Conservation (phyloP, 352 stramenopile species). For the Globisporangium okanoganense region DNA sequence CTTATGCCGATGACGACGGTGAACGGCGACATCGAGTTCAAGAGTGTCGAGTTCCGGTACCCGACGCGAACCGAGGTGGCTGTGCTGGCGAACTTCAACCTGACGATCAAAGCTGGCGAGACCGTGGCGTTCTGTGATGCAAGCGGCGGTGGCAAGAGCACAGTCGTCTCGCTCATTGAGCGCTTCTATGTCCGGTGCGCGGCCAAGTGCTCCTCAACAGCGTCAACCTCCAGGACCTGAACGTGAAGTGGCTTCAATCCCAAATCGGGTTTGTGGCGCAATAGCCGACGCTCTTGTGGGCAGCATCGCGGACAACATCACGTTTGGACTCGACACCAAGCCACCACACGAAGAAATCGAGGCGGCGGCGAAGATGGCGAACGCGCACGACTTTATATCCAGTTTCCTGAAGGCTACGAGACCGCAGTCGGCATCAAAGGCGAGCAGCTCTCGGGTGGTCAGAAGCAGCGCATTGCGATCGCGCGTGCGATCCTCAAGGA, state of each 20-base stretch:
- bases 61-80: not conserved
- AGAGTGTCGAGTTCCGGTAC: conserved; percentile 11
- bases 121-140: not conserved
- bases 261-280: not conserved
- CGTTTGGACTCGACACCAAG: conserved; percentile 33
- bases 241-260: not conserved
- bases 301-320: conserved; percentile 1
- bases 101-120: not conserved
- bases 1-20: conserved; percentile 4
- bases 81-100: not conserved
- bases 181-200: not conserved
- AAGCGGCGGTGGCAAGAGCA: not conserved
- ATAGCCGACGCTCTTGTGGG: not conserved
- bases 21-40: conserved; percentile 15
- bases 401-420: conserved; percentile 67
- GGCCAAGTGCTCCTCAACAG: conserved; percentile 12
- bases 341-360: conserved; percentile 44
- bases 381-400: not conserved
- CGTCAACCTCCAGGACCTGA: conserved; percentile 10
- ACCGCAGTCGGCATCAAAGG: conserved; percentile 72
- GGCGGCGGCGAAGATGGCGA: conserved; percentile 42
- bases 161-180: not conserved
- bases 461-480: conserved; percentile 95
- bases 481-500: conserved; percentile 55
- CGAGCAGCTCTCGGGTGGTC: conserved; percentile 71